Evolutionary conservation across 306 rosid genomes (phyloP).

Genomic region (Oxytropis ochrocephala): DNA sequence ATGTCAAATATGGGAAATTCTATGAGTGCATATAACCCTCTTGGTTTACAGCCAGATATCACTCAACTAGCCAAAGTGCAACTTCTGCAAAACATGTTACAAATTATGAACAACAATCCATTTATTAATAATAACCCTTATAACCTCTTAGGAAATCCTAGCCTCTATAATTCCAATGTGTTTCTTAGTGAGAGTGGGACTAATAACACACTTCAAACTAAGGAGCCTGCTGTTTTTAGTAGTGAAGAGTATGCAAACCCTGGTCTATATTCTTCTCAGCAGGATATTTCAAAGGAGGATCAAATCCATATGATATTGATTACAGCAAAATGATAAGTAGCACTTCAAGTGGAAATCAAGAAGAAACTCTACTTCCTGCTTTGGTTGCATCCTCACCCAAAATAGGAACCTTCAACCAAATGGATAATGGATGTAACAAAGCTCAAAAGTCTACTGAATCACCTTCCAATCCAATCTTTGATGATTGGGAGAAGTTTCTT

Average conservation of each 20-base stretch:
- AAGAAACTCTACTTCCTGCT: slow-evolving; percentile 40
- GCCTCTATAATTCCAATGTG: slow-evolving; percentile 30
- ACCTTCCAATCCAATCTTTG: slow-evolving; percentile 38
- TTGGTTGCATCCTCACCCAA: slow-evolving; percentile 36
- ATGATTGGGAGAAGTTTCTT: slow-evolving; percentile 67
- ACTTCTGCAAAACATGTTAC: slow-evolving; percentile 50
- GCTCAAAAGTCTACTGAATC: slow-evolving; percentile 23
- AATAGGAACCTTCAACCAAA: slow-evolving; percentile 22
- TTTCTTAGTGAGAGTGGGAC: not conserved
- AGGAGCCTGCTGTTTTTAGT: slow-evolving; percentile 18
- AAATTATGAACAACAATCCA: slow-evolving; percentile 35
- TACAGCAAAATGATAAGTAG: slow-evolving; percentile 8
- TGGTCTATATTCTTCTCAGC: slow-evolving; percentile 17
- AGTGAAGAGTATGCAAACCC: slow-evolving; percentile 27
- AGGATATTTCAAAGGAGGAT: slow-evolving; percentile 29
- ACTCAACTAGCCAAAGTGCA: slow-evolving; percentile 63
- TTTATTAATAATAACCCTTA: slow-evolving; percentile 19
- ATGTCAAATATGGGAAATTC: slow-evolving; percentile 27
- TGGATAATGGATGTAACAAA: slow-evolving; percentile 21
- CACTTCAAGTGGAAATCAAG: slow-evolving; percentile 17
- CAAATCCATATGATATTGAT: slow-evolving; percentile 9
- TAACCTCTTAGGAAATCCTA: slow-evolving; percentile 29
- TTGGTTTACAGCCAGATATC: slow-evolving; percentile 43
- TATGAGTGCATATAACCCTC: slow-evolving; percentile 29
- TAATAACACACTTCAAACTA: slow-evolving; percentile 6